Percentiles rank a stretch among this genome's conserved stretches.
phyloP scores from a whole-genome alignment of 345 rosid species.

The Lepidium sativum region DNA sequence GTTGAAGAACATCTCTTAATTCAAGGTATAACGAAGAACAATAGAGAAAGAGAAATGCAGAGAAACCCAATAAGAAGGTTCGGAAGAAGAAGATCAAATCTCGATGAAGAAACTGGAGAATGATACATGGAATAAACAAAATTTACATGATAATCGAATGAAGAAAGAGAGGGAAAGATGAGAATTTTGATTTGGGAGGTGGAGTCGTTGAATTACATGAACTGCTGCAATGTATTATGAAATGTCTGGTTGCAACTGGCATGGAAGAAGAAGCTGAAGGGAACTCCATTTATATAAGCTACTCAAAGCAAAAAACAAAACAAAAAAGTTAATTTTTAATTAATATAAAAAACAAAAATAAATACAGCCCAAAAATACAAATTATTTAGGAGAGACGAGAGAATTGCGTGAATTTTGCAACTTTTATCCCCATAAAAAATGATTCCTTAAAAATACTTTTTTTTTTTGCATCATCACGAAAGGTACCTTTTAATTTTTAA shows the following conservation, averaged over 20 bases:
- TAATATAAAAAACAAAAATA: not conserved
- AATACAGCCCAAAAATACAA: not conserved
- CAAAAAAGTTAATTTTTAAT: too few relatives aligned
- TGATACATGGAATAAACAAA: not conserved
- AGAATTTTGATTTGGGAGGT: not conserved
- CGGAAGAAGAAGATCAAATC: not conserved
- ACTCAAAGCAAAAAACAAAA: not conserved
- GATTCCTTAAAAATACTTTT: not conserved
- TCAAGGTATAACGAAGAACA: constrained; percentile 5
- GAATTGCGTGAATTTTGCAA: constrained; percentile 5
- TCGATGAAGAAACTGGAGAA: not conserved
- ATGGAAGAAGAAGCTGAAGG: constrained; percentile 12
- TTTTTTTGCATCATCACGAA: not conserved
- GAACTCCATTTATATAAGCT: constrained; percentile 26
- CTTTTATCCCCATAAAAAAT: not conserved
- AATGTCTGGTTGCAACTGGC: constrained; percentile 26
- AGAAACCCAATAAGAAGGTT: not conserved
- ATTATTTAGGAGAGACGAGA: constrained; percentile 8
- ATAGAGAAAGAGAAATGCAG: constrained; percentile 13
- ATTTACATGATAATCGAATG: constrained; percentile 17
- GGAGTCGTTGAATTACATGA: constrained; percentile 18
- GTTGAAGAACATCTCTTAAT: constrained; percentile 8
- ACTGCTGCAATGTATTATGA: not conserved
- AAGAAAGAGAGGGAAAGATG: not conserved
- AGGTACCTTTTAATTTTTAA: not conserved